A percentile compares a stretch with the other conserved stretches of the same genome.
phyloP scores from a whole-genome alignment of 1,139 yeast genomes.

The Wickerhamomyces sp. region DNA sequence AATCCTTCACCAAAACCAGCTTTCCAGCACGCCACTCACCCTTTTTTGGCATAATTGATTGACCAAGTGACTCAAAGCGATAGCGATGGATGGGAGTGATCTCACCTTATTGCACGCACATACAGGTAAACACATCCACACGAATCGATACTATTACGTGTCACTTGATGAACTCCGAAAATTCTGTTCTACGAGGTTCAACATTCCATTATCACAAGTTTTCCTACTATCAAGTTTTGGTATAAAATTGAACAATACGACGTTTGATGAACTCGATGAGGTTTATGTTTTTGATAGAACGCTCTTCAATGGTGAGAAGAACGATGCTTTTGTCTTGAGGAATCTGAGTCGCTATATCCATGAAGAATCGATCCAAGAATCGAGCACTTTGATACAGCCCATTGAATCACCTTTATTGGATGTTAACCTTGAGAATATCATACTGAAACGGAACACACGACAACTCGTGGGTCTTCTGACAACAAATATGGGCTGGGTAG shows the following conservation, averaged over 20 bases:
- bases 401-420: constrained; percentile 37
- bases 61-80: too few relatives aligned
- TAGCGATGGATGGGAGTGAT: constrained; percentile 15
- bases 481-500: constrained; percentile 48
- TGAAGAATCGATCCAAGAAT: constrained; percentile 5
- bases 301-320: constrained; percentile 31
- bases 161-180: constrained; percentile 40
- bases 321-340: constrained; percentile 6
- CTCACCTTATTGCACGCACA: constrained; percentile 36
- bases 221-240: constrained; percentile 67
- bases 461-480: constrained; percentile 31
- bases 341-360: constrained; percentile 10
- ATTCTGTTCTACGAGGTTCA: constrained; percentile 37
- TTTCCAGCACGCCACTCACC: too few relatives aligned
- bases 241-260: constrained; percentile 46
- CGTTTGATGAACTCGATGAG: constrained; percentile 30
- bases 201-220: constrained; percentile 39
- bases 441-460: constrained; percentile 17
- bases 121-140: constrained; percentile 31
- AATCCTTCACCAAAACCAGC: too few relatives aligned
- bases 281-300: constrained; percentile 58
- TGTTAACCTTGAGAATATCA: constrained; percentile 15
- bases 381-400: constrained; percentile 35
- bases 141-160: constrained; percentile 31
- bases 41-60: too few relatives aligned